Evolutionary conservation across 306 rosid genomes (phyloP), one percentile per base, ranked within the genome.

Genomic region (Hippophae tibetana): DNA sequence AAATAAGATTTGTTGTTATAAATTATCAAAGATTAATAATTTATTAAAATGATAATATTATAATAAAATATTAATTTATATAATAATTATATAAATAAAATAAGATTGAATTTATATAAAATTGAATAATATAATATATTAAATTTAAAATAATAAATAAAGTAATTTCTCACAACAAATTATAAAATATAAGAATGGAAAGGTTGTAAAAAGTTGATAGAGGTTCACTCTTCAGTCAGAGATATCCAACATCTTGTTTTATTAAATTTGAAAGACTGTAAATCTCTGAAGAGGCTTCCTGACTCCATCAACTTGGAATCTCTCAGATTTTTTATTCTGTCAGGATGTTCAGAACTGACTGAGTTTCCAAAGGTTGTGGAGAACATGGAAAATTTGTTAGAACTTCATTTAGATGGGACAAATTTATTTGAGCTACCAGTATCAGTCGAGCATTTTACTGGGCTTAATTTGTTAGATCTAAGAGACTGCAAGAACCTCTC

Each of bases 391-490:
- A 13, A 54, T 44, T n/a, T 64, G 42, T 13, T 9, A 9, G 51
- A 57, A 46, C 70, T 66, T 57, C 47, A 67, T 42, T 50, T 67
- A 31, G 71, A 67, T 9, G 58, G 26, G 44, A 58, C 64, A 5
- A 42, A 57, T 13, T 7, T 58, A 49, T n/a, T 23, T 23, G 2
- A 42, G 18, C 27, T 67, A 23, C 53, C 59, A 10, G 10, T 23
- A 25, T 67, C 71, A 58, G 25, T 67, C 25, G 63, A 25, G 40
- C 48, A 10, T 42, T 58, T 67, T 9, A 58, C 52, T 38, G 14
- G 53, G 52, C 71, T 67, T 58, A 54, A 43, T 25, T 5, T 49
- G 27, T 12, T 67, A 23, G 49, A 58, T 23, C 52, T 67, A 3
- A 57, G 14, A 18, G 7, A 50, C 42, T 67, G 71, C 58, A 42